Evolutionary conservation across 345 rosid genomes (phyloP).

Genomic region (Salix caprea): DNA sequence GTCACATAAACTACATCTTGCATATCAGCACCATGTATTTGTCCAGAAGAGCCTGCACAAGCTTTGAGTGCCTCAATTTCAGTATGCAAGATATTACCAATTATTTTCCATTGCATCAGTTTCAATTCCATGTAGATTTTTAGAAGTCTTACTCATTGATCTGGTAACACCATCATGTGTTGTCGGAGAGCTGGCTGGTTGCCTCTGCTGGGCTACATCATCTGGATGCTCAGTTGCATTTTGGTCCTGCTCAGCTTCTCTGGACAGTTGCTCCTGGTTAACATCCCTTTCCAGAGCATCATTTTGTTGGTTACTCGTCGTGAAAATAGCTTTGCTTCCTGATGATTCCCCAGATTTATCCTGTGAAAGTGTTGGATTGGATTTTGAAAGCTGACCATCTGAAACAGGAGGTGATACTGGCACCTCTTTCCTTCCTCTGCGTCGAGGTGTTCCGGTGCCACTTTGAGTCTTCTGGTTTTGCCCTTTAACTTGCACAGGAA

Average conservation of each 20-base stretch:
- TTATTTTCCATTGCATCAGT: neutral
- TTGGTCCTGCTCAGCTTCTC: conserved; percentile 2
- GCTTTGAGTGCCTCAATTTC: conserved; percentile 7
- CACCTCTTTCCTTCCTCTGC: conserved; percentile 57
- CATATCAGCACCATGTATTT: conserved; percentile 8
- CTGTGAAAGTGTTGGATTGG: conserved; percentile 23
- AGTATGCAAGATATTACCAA: conserved; percentile 1
- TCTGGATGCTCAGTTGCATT: conserved; percentile 15
- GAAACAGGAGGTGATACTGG: conserved; percentile 31
- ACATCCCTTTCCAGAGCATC: conserved; percentile 3
- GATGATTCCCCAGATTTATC: conserved; percentile 21
- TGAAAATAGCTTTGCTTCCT: conserved; percentile 16
- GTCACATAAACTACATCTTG: conserved; percentile 10
- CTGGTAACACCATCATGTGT: conserved; percentile 13
- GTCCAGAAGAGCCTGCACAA: conserved; percentile 16
- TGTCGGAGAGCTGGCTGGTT: conserved; percentile 8
- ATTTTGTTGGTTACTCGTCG: neutral
- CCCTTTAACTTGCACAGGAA: conserved; percentile 26
- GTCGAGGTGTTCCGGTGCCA: conserved; percentile 44
- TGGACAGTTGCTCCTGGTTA: conserved; percentile 17
- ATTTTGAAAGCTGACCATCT: conserved; percentile 43
- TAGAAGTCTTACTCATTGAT: conserved; percentile 25
- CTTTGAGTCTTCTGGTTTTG: conserved; percentile 43
- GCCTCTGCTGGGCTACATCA: conserved; percentile 12
- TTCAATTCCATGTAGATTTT: neutral